A percentile compares a stretch with the other conserved stretches of the same genome.
These are phyloP conservation scores for Tolypocladium inflatum DNA, from an alignment of 2,329 filamentous ascomycete genomes.

Conservation along the genomic window DNA sequence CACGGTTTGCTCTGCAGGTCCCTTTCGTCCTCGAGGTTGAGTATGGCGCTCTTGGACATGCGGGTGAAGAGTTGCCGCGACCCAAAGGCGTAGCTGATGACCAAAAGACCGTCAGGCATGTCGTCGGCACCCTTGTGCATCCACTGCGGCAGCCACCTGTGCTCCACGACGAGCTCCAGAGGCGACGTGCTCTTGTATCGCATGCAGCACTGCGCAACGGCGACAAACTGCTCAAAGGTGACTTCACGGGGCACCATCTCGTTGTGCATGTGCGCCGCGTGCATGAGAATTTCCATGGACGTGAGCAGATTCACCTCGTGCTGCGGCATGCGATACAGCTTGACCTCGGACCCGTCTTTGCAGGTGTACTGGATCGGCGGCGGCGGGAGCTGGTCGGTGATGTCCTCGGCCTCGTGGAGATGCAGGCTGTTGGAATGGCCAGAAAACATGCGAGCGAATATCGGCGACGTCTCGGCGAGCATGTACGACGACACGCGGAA, in stretches of 20 bases:
- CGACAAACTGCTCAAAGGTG: constrained; percentile 38
- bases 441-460: constrained; percentile 40
- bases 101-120: constrained; percentile 38
- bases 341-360: constrained; percentile 33
- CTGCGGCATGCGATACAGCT: constrained; percentile 44
- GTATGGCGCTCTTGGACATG: constrained; percentile 38
- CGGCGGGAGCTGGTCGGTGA: constrained; percentile 23
- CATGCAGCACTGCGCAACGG: constrained; percentile 39
- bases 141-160: constrained; percentile 43
- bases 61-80: constrained; percentile 36
- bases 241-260: constrained; percentile 35
- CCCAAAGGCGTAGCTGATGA: constrained; percentile 45
- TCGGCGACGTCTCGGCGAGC: constrained; percentile 39
- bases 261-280: constrained; percentile 42
- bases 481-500: constrained; percentile 43
- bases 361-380: constrained; percentile 26
- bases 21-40: constrained; percentile 33
- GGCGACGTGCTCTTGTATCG: constrained; percentile 42
- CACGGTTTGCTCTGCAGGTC: constrained; percentile 33
- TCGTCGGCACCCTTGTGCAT: constrained; percentile 35
- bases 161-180: constrained; percentile 38
- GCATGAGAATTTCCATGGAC: constrained; percentile 35
- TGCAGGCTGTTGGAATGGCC: constrained; percentile 18
- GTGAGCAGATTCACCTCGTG: constrained; percentile 31
- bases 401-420: constrained; percentile 26